Percentiles rank a stretch among this genome's conserved stretches.
These are phyloP conservation scores for Trypanosoma cruzi DNA, from an alignment of 208 protist species.

Conservation along the genomic window DNA sequence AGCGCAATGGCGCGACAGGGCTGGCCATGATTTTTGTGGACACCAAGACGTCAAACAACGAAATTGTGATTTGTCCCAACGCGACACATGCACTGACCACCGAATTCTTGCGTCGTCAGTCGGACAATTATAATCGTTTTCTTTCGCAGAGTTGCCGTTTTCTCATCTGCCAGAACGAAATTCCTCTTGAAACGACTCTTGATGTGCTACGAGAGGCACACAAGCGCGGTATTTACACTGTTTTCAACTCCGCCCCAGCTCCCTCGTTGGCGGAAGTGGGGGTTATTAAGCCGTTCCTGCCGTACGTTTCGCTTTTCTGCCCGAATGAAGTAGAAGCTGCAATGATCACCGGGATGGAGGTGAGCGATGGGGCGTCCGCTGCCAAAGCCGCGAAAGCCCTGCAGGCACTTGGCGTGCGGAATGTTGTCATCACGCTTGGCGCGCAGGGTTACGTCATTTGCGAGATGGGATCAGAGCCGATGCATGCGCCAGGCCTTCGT, in stretches of 20 bases:
- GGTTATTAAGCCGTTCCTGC: slow-evolving; percentile 75
- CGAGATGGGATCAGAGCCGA: slow-evolving; percentile 44
- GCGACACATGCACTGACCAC: slow-evolving; percentile 72
- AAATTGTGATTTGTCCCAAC: slow-evolving; percentile 94
- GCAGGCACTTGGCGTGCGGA: slow-evolving; percentile 61
- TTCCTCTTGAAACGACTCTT: slow-evolving; percentile 84
- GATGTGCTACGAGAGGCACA: slow-evolving; percentile 81
- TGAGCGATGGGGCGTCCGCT: slow-evolving; percentile 63
- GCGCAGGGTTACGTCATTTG: slow-evolving; percentile 70
- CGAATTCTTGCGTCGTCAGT: slow-evolving; percentile 48
- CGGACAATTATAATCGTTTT: slow-evolving; percentile 59
- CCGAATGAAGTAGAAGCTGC: slow-evolving; percentile 93
- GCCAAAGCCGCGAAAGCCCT: slow-evolving; percentile 55
- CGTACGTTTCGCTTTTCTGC: slow-evolving; percentile 87
- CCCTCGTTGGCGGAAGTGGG: slow-evolving; percentile 66
- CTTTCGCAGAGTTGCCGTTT: slow-evolving; percentile 59
- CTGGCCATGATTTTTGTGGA: slow-evolving; percentile 94
- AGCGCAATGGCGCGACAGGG: slow-evolving; percentile 58
- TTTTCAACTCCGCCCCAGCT: slow-evolving; percentile 94
- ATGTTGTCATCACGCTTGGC: slow-evolving; percentile 93
- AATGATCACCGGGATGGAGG: slow-evolving; percentile 79
- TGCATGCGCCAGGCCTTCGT: slow-evolving; percentile 50
- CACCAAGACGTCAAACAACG: slow-evolving; percentile 81
- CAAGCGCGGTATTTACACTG: slow-evolving; percentile 83
- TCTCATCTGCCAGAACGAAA: slow-evolving; percentile 94